Conservation (phyloP, 1,284 basidiomycete genomes). For the Xerocomus minutiporus region DNA sequence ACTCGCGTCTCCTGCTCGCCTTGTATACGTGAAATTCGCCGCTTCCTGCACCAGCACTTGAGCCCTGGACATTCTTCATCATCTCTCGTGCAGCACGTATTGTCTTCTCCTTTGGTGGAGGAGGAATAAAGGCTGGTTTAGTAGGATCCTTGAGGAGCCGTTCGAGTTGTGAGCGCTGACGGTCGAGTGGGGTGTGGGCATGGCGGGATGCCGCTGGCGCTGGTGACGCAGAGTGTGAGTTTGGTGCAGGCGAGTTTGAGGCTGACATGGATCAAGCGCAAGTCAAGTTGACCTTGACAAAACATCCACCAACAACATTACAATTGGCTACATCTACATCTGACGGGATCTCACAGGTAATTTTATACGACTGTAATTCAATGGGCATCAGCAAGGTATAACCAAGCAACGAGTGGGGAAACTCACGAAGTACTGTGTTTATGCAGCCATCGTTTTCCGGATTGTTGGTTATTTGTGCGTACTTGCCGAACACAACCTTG, state of each 20-base stretch:
- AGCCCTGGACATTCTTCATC: slow-evolving; percentile 98
- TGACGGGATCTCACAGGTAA: not conserved
- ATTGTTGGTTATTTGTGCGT: slow-evolving; percentile 96
- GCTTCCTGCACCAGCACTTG: slow-evolving; percentile 87
- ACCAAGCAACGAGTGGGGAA: not conserved
- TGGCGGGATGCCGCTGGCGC: slow-evolving; percentile 46
- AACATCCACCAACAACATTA: slow-evolving; percentile 23
- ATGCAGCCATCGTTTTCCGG: slow-evolving; percentile 97
- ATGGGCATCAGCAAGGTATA: slow-evolving; percentile 6
- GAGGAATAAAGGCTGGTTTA: slow-evolving; percentile 74
- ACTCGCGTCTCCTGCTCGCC: slow-evolving; percentile 88
- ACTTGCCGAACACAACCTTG: slow-evolving; percentile 89
- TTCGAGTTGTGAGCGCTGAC: slow-evolving; percentile 74
- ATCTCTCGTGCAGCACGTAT: slow-evolving; percentile 83
- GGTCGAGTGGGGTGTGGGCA: slow-evolving; percentile 68
- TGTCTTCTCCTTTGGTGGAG: slow-evolving; percentile 71
- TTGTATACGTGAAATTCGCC: slow-evolving; percentile 99
- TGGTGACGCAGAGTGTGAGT: slow-evolving; percentile 32
- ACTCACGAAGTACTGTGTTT: slow-evolving; percentile 84
- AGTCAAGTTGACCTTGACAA: slow-evolving; percentile 9
- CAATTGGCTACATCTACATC: slow-evolving; percentile 16
- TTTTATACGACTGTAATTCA: slow-evolving; percentile 24
- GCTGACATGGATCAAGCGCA: slow-evolving; percentile 24
- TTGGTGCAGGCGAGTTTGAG: slow-evolving; percentile 25
- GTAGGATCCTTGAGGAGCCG: slow-evolving; percentile 82